These are phyloP conservation scores for Thozetella sp. DNA, from an alignment of 495 filamentous ascomycete species.

Conservation along the genomic window DNA sequence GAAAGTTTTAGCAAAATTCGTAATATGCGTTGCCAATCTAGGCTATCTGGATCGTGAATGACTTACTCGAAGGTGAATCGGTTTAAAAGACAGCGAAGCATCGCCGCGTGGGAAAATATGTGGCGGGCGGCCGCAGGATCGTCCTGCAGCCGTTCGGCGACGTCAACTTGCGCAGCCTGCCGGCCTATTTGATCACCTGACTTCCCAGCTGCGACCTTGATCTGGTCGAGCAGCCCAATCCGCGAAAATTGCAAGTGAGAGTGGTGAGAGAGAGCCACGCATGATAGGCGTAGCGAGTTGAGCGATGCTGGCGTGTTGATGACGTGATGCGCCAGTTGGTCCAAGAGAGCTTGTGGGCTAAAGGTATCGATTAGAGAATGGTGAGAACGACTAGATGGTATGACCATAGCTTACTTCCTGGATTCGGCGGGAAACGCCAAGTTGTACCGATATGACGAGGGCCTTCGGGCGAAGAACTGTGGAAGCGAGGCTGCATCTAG, in stretches of 20 bases:
- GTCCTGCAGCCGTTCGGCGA: not conserved
- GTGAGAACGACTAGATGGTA: too few species aligned
- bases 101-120: too few species aligned
- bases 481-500: not conserved
- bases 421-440: not conserved
- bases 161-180: not conserved
- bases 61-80: too few species aligned
- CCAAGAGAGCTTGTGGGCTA: not conserved
- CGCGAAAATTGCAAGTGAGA: not conserved
- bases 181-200: not conserved
- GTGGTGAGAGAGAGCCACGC: not conserved
- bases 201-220: not conserved
- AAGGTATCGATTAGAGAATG: too few species aligned
- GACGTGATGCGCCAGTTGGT: not conserved
- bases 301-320: not conserved
- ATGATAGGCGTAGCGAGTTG: not conserved
- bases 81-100: too few species aligned
- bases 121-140: too few species aligned
- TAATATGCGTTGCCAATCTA: too few species aligned
- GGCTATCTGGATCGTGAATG: too few species aligned
- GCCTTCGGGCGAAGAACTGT: not conserved
- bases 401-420: not conserved
- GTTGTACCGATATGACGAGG: not conserved
- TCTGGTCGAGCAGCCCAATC: not conserved
- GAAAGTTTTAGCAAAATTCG: too few species aligned